Conservation (phyloP, 108 stramenopile species). For the Stephanodiscus minutulus region DNA sequence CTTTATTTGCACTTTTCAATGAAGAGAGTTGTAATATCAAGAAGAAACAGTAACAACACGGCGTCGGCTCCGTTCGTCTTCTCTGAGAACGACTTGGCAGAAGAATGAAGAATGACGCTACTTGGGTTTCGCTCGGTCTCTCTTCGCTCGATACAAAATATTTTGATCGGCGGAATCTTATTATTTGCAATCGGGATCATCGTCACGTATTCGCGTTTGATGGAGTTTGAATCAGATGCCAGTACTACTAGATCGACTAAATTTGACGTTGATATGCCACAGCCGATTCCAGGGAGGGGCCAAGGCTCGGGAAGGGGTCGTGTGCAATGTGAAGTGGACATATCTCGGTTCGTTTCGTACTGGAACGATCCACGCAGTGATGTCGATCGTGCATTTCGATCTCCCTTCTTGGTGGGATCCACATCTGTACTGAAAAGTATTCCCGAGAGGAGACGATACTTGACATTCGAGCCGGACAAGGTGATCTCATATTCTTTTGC, state of each 20-base stretch:
- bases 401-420: constrained; percentile 50
- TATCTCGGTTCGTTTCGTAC: constrained; percentile 44
- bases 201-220: constrained; percentile 1
- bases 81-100: too few relatives aligned
- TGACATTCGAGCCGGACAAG: constrained; percentile 70
- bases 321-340: constrained; percentile 20
- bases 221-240: not conserved
- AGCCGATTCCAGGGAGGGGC: constrained; percentile 3
- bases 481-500: constrained; percentile 17
- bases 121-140: not conserved
- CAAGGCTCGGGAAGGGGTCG: constrained; percentile 16
- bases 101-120: not conserved
- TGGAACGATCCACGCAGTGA: constrained; percentile 75
- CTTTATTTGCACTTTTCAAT: too few relatives aligned
- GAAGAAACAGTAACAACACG: too few relatives aligned
- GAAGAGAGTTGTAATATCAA: too few relatives aligned
- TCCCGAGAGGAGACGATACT: constrained; percentile 28
- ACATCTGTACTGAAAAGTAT: constrained; percentile 5
- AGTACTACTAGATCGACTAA: not conserved
- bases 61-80: too few relatives aligned
- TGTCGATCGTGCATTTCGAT: constrained; percentile 48
- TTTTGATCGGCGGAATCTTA: not conserved
- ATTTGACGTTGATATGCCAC: not conserved
- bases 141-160: not conserved
- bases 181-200: not conserved